phyloP scores from a whole-genome alignment of 495 filamentous ascomycete species.

The Aspergillus heteromorphus region DNA sequence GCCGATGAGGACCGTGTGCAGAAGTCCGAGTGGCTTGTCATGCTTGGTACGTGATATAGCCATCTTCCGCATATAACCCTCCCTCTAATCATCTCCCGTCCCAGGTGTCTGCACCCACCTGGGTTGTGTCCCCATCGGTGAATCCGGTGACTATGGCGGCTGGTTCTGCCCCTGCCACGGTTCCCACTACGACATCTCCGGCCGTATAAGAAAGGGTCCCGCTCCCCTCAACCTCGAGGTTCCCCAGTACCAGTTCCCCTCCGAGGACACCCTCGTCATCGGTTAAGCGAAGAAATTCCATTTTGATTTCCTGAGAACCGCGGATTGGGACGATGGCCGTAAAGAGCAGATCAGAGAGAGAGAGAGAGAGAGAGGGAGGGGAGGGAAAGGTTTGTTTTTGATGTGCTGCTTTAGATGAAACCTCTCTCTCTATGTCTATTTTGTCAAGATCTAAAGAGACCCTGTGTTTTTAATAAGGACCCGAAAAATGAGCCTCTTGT shows the following conservation, averaged over 20 bases:
- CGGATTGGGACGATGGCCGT: constrained; percentile 6
- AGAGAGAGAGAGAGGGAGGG: constrained; percentile 14
- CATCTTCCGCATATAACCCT: constrained; percentile 4
- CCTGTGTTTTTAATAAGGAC: constrained; percentile 43
- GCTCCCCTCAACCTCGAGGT: constrained; percentile 97
- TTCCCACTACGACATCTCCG: constrained; percentile 99
- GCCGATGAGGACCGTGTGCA: constrained; percentile 87
- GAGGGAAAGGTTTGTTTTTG: constrained; percentile 20
- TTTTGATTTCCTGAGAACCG: constrained; percentile 18
- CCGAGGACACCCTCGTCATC: constrained; percentile 72
- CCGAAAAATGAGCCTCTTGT: constrained; percentile 36
- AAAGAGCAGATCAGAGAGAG: constrained; percentile 12
- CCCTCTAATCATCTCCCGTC: constrained; percentile 6
- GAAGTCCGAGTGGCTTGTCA: constrained; percentile 98
- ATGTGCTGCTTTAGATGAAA: constrained; percentile 43
- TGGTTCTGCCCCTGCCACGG: constrained; percentile 99
- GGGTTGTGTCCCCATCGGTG: constrained; percentile 97
- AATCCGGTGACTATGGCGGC: constrained; percentile 95
- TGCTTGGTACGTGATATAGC: constrained; percentile 68
- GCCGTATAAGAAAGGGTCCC: constrained; percentile 90
- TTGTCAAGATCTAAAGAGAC: constrained; percentile 43
- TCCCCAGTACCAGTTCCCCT: constrained; percentile 79
- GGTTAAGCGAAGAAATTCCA: constrained; percentile 66
- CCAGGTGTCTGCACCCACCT: constrained; percentile 96
- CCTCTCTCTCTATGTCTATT: constrained; percentile 30